Conservation (phyloP, 441 rosid genomes). For the Gossypium schwendimanii region DNA sequence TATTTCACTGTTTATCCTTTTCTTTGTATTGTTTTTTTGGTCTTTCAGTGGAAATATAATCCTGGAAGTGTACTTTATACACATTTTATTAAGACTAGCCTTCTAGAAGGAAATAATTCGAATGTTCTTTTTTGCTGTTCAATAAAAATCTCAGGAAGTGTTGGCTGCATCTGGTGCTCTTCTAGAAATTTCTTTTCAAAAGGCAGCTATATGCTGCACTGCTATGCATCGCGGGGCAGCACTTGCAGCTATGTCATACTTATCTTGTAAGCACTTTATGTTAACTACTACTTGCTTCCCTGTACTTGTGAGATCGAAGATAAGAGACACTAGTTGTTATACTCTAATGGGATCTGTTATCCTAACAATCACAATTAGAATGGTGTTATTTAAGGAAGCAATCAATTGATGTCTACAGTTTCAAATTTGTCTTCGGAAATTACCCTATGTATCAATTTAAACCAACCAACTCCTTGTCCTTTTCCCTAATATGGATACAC, state of each 20-base stretch:
- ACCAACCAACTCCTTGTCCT: neutral
- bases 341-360: neutral
- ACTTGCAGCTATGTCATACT: slow-evolving; percentile 88
- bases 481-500: neutral
- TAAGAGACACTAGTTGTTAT: neutral
- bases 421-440: neutral
- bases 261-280: slow-evolving; percentile 53
- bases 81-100: slow-evolving; percentile 1
- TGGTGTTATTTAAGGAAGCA: neutral
- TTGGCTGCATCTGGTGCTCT: slow-evolving; percentile 71
- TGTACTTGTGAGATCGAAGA: neutral
- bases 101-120: slow-evolving; percentile 2
- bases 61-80: neutral
- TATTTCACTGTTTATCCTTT: slow-evolving; percentile 8
- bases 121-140: slow-evolving; percentile 18
- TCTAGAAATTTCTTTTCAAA: slow-evolving; percentile 86
- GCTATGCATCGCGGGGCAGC: slow-evolving; percentile 99
- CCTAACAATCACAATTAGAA: neutral
- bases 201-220: slow-evolving; percentile 96
- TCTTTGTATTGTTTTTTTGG: neutral
- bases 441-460: neutral
- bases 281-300: neutral
- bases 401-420: neutral
- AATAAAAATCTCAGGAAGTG: slow-evolving; percentile 50
- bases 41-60: neutral